Evolutionary conservation across 257 asterid genomes (phyloP).

Genomic region (Penstemon davidsonii): DNA sequence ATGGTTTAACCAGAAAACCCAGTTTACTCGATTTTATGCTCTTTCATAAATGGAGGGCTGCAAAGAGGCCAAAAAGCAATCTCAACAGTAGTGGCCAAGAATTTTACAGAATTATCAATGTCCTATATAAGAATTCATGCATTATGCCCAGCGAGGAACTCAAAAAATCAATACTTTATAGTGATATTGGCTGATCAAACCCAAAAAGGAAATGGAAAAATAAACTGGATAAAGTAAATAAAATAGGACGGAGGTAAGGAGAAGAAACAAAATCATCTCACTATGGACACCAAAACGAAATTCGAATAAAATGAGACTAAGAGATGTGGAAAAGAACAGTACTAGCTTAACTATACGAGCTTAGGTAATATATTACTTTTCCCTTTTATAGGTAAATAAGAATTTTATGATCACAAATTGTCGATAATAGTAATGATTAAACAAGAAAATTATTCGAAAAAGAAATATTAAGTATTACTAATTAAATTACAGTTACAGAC

Average conservation of each 20-base stretch:
- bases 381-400: not conserved
- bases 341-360: not conserved
- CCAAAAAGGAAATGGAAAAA: not conserved
- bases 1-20: conserved; percentile 12
- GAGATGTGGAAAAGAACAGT: not conserved
- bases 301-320: not conserved
- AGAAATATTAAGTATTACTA: not conserved
- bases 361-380: not conserved
- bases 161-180: not conserved
- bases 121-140: conserved; percentile 3
- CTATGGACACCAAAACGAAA: not conserved
- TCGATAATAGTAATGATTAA: not conserved
- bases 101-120: not conserved
- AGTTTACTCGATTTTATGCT: conserved; percentile 8
- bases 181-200: not conserved
- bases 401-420: not conserved
- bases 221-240: not conserved
- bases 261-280: not conserved
- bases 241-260: not conserved
- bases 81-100: not conserved
- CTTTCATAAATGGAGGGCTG: not conserved
- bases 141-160: not conserved
- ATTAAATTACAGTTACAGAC: not conserved
- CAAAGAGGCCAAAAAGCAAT: not conserved
- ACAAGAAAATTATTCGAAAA: not conserved